A percentile compares a stretch with the other conserved stretches of the same genome.
Conservation (phyloP, 2,329 filamentous ascomycete species). For the Scytalidium sp. region DNA sequence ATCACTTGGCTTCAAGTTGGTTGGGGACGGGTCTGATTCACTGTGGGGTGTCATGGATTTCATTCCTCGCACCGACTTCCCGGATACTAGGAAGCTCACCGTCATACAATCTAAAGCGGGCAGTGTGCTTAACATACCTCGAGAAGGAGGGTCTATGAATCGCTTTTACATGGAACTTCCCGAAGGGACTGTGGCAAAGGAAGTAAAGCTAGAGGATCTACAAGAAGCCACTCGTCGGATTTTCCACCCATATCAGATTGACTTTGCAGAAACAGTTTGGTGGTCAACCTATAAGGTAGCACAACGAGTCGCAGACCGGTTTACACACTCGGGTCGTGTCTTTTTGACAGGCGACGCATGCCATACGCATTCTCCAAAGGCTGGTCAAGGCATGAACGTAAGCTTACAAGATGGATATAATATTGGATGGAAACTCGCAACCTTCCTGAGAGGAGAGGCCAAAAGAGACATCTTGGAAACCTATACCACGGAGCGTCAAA, state of each 20-base stretch:
- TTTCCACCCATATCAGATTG: conserved; percentile 5
- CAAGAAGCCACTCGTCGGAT: conserved; percentile 43
- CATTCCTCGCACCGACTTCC: conserved; percentile 52
- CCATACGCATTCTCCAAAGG: conserved; percentile 58
- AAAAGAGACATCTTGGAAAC: conserved; percentile 41
- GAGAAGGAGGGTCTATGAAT: conserved; percentile 51
- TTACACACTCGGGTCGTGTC: conserved; percentile 48
- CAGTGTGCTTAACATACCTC: conserved; percentile 57
- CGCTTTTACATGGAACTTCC: conserved; percentile 59
- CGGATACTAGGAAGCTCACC: conserved; percentile 55
- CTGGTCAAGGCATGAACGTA: conserved; percentile 55
- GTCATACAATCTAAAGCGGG: conserved; percentile 52
- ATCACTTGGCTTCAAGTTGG: conserved; percentile 49
- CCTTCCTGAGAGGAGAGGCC: conserved; percentile 41
- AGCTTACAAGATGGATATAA: conserved; percentile 58
- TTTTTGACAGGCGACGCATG: conserved; percentile 53
- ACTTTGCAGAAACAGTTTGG: conserved; percentile 33
- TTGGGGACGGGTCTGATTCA: conserved; percentile 53
- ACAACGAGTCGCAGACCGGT: conserved; percentile 54
- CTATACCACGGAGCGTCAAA: conserved; percentile 48
- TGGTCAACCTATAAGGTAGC: conserved; percentile 55
- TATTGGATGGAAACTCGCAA: conserved; percentile 54
- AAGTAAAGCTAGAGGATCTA: conserved; percentile 48
- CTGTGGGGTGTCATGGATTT: conserved; percentile 57
- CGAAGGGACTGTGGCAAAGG: conserved; percentile 47